Evolutionary conservation across 2,329 filamentous ascomycete genomes (phyloP).

Genomic region (Xylariaceae sp.): DNA sequence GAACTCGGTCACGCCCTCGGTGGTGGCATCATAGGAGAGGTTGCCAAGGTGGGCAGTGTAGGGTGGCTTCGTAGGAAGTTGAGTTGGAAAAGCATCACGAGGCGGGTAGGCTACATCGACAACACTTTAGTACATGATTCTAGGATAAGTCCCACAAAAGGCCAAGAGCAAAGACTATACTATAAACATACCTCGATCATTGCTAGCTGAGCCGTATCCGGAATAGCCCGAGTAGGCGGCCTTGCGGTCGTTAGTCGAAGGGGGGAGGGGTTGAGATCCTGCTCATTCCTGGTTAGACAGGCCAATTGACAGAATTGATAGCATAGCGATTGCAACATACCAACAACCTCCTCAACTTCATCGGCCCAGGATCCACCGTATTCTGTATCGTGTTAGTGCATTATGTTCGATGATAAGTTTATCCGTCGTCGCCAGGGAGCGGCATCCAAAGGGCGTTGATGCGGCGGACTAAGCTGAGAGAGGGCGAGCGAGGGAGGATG

Average conservation of each 20-base stretch:
- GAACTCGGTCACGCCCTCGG: constrained; percentile 76
- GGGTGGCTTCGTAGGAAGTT: constrained; percentile 81
- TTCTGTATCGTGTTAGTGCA: constrained; percentile 33
- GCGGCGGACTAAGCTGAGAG: background rate
- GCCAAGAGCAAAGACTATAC: background rate
- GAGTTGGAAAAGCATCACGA: constrained; percentile 68
- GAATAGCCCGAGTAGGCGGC: constrained; percentile 22
- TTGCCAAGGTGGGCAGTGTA: constrained; percentile 96
- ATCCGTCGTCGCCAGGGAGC: too few relatives aligned
- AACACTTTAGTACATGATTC: background rate
- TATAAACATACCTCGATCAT: constrained; percentile 32
- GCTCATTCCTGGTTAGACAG: constrained; percentile 2
- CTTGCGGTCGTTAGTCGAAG: constrained; percentile 30
- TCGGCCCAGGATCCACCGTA: constrained; percentile 90
- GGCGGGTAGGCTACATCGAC: constrained; percentile 46
- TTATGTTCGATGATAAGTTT: too few relatives aligned
- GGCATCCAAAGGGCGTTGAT: background rate
- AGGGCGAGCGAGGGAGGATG: constrained; percentile 16
- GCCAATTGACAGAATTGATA: constrained; percentile 4
- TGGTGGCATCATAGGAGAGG: constrained; percentile 88
- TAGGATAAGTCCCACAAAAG: background rate
- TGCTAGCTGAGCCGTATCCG: constrained; percentile 20
- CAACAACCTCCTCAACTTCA: constrained; percentile 87
- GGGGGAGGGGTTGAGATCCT: constrained; percentile 55
- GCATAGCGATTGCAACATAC: constrained; percentile 46